phyloP scores from a whole-genome alignment of 1,284 basidiomycete genomes.

The Pterula multifida region DNA sequence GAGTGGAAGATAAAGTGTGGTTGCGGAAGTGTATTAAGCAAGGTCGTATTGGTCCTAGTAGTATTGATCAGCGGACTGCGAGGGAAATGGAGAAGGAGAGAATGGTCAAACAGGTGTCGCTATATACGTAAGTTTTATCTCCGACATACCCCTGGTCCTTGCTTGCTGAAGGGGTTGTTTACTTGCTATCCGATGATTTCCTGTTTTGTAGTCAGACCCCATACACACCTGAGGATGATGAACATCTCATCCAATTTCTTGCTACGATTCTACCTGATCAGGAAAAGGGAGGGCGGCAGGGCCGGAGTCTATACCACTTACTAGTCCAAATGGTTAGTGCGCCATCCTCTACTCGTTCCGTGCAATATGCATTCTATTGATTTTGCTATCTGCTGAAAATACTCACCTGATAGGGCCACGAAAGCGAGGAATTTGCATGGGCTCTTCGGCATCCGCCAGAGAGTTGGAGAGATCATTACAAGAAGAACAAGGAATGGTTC shows the following conservation, averaged over 20 bases:
- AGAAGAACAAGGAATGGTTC: not conserved
- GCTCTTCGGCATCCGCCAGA: not conserved
- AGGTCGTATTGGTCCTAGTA: too few relatives aligned
- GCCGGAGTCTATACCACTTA: not conserved
- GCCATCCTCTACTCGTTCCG: not conserved
- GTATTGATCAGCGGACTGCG: too few relatives aligned
- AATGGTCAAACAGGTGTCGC: too few relatives aligned
- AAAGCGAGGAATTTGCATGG: not conserved
- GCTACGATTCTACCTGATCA: not conserved
- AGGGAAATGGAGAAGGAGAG: too few relatives aligned
- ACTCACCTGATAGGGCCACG: not conserved
- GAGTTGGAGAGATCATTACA: not conserved
- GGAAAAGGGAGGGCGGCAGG: not conserved
- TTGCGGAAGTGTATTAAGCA: not conserved
- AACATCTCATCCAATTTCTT: not conserved
- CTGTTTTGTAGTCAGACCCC: too few relatives aligned
- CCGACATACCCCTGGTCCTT: too few relatives aligned
- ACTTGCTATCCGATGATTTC: too few relatives aligned
- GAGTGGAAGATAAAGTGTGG: not conserved
- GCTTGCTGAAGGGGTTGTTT: too few relatives aligned
- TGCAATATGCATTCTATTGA: not conserved
- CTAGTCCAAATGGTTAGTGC: not conserved
- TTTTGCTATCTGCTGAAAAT: too few relatives aligned
- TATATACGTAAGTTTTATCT: too few relatives aligned
- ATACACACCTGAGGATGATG: not conserved